A percentile compares a stretch with the other conserved stretches of the same genome.
Evolutionary conservation across 306 rosid species (phyloP).

Genomic region (Cicer arietinum): DNA sequence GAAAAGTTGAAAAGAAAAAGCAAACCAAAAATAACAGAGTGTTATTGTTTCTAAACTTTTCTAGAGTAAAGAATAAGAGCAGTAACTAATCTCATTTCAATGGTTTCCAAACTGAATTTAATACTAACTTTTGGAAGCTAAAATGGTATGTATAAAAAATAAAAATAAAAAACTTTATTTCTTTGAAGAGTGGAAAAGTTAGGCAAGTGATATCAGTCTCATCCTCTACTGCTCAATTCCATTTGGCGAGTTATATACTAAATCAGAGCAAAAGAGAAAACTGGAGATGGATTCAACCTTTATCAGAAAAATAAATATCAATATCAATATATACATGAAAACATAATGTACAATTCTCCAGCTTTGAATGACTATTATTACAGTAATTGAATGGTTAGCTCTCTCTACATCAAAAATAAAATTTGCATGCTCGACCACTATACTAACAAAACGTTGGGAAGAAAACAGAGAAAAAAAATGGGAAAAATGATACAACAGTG

Average conservation of each 20-base stretch:
- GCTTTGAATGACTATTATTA: slow-evolving; percentile 44
- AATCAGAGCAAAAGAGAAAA: slow-evolving; percentile 35
- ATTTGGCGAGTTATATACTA: slow-evolving; percentile 12
- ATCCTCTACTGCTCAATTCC: neutral
- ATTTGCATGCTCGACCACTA: slow-evolving; percentile 52
- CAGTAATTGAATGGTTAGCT: slow-evolving; percentile 63
- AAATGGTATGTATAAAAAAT: neutral
- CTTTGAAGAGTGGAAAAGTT: neutral
- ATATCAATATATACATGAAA: slow-evolving; percentile 55
- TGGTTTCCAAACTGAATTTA: neutral
- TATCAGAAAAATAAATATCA: slow-evolving; percentile 27
- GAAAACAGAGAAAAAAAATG: slow-evolving; percentile 33
- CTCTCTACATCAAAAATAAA: slow-evolving; percentile 60
- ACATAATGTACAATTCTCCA: slow-evolving; percentile 56
- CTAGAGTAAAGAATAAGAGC: neutral
- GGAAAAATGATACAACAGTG: slow-evolving; percentile 62
- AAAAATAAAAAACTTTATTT: neutral
- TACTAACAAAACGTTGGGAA: slow-evolving; percentile 42
- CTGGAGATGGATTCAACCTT: slow-evolving; percentile 35
- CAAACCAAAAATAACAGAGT: no score
- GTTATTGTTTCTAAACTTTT: no score
- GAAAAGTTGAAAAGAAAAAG: no score
- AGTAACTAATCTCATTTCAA: neutral
- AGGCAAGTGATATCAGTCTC: no score
- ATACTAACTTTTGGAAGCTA: neutral